Evolutionary conservation across 176 grass and related monocot genomes (phyloP).

Genomic region (Musa troglodytarum): DNA sequence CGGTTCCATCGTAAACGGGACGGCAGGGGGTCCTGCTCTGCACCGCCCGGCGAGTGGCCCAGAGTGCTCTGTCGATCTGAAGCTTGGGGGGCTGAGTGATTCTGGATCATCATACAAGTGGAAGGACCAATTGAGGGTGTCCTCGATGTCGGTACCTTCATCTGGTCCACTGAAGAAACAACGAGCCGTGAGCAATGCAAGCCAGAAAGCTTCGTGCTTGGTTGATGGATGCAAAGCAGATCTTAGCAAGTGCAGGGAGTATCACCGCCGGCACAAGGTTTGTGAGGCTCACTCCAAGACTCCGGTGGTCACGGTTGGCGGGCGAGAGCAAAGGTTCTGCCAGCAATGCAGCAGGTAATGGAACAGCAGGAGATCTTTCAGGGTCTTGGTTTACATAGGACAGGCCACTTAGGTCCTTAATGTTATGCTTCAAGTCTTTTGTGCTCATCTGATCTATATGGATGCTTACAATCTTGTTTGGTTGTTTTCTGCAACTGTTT

Average conservation of each 20-base stretch:
- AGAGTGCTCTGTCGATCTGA: conserved; percentile 46
- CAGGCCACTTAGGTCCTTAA: background rate
- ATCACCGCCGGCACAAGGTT: conserved; percentile 80
- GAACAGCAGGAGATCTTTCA: background rate
- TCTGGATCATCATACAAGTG: conserved; percentile 18
- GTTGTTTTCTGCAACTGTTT: background rate
- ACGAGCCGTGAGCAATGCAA: conserved; percentile 9
- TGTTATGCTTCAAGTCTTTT: background rate
- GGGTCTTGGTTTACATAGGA: background rate
- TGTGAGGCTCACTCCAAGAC: conserved; percentile 89
- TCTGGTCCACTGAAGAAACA: conserved; percentile 19
- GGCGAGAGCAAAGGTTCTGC: conserved; percentile 72
- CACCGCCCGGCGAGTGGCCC: background rate
- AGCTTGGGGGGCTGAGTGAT: conserved; percentile 22
- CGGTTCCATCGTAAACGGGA: conserved; percentile 23
- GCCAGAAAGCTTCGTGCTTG: conserved; percentile 34
- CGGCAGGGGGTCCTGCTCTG: conserved; percentile 11
- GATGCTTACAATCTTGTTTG: background rate
- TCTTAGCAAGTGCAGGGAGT: conserved; percentile 66
- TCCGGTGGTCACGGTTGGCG: conserved; percentile 53
- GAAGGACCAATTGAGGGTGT: conserved; percentile 17
- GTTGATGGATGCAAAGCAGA: conserved; percentile 69
- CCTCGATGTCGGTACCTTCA: background rate
- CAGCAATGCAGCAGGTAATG: conserved; percentile 92
- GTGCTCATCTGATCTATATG: background rate